Evolutionary conservation across 495 filamentous ascomycete species (phyloP), one percentile per base, ranked within the genome.

Genomic region (Aspergillus asperescens): DNA sequence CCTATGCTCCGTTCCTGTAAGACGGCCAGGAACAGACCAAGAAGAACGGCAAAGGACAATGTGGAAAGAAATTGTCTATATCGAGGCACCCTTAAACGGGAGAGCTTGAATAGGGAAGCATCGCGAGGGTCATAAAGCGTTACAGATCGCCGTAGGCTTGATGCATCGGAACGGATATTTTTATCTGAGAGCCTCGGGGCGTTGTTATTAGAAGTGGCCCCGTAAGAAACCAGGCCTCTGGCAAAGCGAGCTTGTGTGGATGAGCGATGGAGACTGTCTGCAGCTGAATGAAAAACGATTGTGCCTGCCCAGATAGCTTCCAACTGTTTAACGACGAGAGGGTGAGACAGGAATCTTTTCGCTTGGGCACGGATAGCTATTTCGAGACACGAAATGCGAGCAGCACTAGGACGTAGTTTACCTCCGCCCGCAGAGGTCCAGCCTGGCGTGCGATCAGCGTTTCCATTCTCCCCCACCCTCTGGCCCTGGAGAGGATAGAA

Each of bases 281-380:
- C 86, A 13, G 83, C 80, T 5, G 88, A 91, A 68, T 95, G 85
- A 62, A 96, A 95, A 37, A 92, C 89, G 47, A 96, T 88, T 7
- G 86, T 91, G 3, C 91, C 91, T 19, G 89, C 90, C 91, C 91
- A 96, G 39, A 96, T 94, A 39, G 91, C 90, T 66, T 95, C 89
- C 15, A 96, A 77, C 64, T 96, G 91, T 66, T 93, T 88, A 5
- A 95, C 84, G 3, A 95, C 89, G 4, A 94, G 75, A 1, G 90
- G 90, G 61, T 96, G 90, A 7, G 91, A 83, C 7, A 96, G 70
- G 54, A 96, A 95, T 41, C 86, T 81, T 68, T 96, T 96, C 5
- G 91, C 85, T 57, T 92, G 78, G 10, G 90, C 88, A 50, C 89
- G 82, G 63, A 97, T 95, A 46, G 90, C 90, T 34, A 96, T 79